phyloP scores from a whole-genome alignment of 2,329 filamentous ascomycete genomes.

The Calonectria crousiana region DNA sequence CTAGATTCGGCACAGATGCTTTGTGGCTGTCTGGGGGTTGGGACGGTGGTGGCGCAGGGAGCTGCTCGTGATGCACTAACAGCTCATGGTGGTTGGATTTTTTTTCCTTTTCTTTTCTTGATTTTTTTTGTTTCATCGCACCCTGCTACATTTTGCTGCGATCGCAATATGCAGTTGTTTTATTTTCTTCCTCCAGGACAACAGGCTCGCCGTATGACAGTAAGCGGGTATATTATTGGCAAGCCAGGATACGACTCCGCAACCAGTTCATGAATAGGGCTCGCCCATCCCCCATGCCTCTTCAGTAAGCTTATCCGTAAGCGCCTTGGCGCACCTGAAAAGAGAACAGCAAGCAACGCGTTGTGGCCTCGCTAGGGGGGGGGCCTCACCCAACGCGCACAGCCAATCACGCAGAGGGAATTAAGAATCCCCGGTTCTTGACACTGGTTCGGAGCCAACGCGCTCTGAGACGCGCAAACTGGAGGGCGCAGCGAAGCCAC shows the following conservation, averaged over 20 bases:
- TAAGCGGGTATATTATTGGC: not conserved
- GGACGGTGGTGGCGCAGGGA: not conserved
- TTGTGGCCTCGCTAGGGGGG: not conserved
- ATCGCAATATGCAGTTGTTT: not conserved
- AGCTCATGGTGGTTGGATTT: not conserved
- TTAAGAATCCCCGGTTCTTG: not conserved
- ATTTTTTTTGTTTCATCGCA: not conserved
- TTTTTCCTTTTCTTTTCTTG: too few species aligned
- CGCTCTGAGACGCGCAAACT: not conserved
- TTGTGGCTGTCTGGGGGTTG: not conserved
- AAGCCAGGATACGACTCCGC: not conserved
- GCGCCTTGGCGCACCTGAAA: not conserved
- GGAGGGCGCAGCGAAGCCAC: not conserved
- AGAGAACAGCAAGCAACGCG: too few species aligned
- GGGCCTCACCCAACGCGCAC: not conserved
- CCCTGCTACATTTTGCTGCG: not conserved
- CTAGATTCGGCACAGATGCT: not conserved
- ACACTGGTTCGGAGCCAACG: not conserved
- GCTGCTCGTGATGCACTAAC: not conserved
- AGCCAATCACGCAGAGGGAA: not conserved
- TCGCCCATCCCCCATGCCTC: not conserved
- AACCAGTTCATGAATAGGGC: not conserved
- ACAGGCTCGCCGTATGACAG: not conserved
- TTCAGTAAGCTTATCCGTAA: not conserved
- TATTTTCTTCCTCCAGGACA: not conserved